Conservation (phyloP, 2,329 filamentous ascomycete species). For the Colletotrichum kahawae region DNA sequence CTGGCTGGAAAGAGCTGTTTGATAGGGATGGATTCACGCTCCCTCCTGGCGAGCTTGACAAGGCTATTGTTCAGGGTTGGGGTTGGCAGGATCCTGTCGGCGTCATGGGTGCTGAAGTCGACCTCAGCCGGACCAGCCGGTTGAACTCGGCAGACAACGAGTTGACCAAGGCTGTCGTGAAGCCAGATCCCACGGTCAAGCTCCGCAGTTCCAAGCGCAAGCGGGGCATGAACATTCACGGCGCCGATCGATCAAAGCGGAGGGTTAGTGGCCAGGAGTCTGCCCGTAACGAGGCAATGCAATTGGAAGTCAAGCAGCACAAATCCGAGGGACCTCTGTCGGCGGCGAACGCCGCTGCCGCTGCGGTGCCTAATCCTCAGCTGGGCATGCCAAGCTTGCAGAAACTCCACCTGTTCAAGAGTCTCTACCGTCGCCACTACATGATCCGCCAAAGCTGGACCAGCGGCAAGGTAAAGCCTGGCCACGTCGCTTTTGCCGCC, state of each 20-base stretch:
- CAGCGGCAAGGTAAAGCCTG: constrained; percentile 80
- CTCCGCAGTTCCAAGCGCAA: constrained; percentile 62
- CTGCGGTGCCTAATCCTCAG: constrained; percentile 81
- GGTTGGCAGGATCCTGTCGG: constrained; percentile 92
- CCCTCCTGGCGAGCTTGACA: constrained; percentile 80
- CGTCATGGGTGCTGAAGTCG: constrained; percentile 76
- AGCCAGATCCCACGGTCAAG: constrained; percentile 47
- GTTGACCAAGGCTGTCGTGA: constrained; percentile 44
- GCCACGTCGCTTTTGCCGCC: constrained; percentile 94
- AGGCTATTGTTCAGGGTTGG: constrained; percentile 91
- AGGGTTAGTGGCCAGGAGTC: constrained; percentile 54
- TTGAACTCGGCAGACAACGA: constrained; percentile 60
- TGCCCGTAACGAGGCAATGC: constrained; percentile 45
- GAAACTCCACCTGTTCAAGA: constrained; percentile 93
- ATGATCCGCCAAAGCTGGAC: constrained; percentile 95
- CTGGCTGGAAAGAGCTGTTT: constrained; percentile 92
- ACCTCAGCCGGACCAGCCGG: constrained; percentile 68
- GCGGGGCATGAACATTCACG: constrained; percentile 51
- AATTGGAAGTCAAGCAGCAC: constrained; percentile 49
- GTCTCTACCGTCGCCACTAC: constrained; percentile 90
- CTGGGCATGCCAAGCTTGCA: constrained; percentile 80
- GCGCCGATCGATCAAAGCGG: constrained; percentile 58
- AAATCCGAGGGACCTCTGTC: constrained; percentile 84
- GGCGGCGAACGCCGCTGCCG: constrained; percentile 82
- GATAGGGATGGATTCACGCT: constrained; percentile 83